Base-by-base conservation (phyloP, 176 grass and related monocot genomes). In the Echinochloa phyllopogon region DNA sequence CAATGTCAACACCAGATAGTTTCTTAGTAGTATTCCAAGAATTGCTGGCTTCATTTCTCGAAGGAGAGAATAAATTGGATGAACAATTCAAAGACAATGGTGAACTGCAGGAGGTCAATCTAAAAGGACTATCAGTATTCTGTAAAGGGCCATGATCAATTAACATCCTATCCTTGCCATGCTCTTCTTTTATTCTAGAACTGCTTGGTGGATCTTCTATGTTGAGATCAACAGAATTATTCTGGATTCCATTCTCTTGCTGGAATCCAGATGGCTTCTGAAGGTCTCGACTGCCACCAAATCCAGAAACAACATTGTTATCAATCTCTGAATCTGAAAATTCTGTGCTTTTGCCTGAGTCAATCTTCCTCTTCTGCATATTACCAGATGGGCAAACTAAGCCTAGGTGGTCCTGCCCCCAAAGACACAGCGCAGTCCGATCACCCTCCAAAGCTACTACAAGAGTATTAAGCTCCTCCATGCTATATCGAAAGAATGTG, bases 371-470 rank as follows among this genome's bases (percentile, higher is more conserved):
- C 43, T 84, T 53, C 64, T 76, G 29, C 58, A 29, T 45, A 82
- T 42, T 84, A 73, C 51, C 55, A 82, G 66, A 61, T 76, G 81
- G 70, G 37, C 77, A 76, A 74, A 76, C 15, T 56, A 94, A 78
- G 50, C 69, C 77, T 23, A 86, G 36, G 75, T 87, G 72, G 0
- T 85, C 69, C 65, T 91, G 58, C 65, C 62, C 75, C 85, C 83
- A 90, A 67, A 55, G 70, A 55, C 50, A 76, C 11, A 92, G 8
- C 2, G 93, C 81, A 77, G 77, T 75, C 53, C 33, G 59, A 81
- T 94, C 87, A n/a, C 96, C 96, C 85, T 92, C 91, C 77, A 95
- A 59, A 74, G 89, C 95, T 67, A 85, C 71, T 79, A 94, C 85
- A 79, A 98, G 82, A 92, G 82, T 49, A 58, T 81, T 76, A 60